Evolutionary conservation across 2,329 filamentous ascomycete species (phyloP), one percentile per base, ranked within the genome.

Genomic region (Claviceps arundinis): DNA sequence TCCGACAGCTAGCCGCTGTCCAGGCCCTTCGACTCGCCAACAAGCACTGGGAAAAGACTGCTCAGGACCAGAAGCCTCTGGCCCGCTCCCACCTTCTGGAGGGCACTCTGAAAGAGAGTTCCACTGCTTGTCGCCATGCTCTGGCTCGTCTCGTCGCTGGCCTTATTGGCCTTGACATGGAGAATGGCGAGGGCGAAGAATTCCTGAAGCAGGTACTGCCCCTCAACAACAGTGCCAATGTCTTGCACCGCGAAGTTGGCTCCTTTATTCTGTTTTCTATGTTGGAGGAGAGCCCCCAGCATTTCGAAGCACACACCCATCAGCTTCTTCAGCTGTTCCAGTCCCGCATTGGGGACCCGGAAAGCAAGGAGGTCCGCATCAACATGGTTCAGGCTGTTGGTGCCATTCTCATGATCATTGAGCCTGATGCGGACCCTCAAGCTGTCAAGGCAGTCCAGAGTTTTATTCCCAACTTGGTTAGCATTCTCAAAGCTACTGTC

Each of bases 261-360:
- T 85, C 91, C 57, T 97, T 93, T 72, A 89, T 97, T 60, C 83
- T 97, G 58, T 96, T 84, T 72, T 91, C 89, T 56, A 82, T 96
- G 47, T 76, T 97, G 11, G 93, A 98, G 72, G 85, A 85, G 52
- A 84, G 94, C 59, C 89, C 89, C 19, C 84, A 89, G 59, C 79
- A 84, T 59, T 95, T 96, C 69, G 81, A 82, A 61, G 86, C 90
- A 62, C 87, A 93, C 69, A 81, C 89, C 61, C 70, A 77, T 54
- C 82, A 87, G 64, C 80, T 97, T 55, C 88, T 97, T 62, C 76
- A 79, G 62, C 76, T 97, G 26, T 95, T 97, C 72, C 76, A 76
- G 68, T 84, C 84, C 67, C 94, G 90, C 47, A 93, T 98, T 62
- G 83, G 86, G 62, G 93, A 97, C 64, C 83, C 87, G 1, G 84